Percentiles rank a stretch among this genome's conserved stretches.
Evolutionary conservation across 1,284 basidiomycete species (phyloP).

Genomic region (Waitea zeae): DNA sequence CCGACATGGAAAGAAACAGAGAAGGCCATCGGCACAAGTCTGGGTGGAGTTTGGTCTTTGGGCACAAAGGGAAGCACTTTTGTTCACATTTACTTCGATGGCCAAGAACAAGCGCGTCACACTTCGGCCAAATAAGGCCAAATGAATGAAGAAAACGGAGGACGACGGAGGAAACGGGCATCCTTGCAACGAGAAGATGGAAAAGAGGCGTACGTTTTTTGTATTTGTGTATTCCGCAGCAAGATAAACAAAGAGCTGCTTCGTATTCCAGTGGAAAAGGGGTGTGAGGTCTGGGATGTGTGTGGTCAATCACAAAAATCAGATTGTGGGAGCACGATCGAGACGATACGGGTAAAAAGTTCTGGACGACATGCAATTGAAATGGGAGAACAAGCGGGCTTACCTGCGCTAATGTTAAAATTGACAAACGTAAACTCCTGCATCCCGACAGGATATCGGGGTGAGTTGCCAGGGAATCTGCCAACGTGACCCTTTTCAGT

Average conservation of each 20-base stretch:
- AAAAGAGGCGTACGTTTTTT: slow-evolving; percentile 30
- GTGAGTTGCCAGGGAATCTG: slow-evolving; percentile 36
- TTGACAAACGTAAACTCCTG: slow-evolving; percentile 63
- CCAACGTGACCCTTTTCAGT: no score
- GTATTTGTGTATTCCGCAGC: slow-evolving; percentile 62
- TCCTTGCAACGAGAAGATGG: no score
- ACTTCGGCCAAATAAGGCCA: no score
- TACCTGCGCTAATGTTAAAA: slow-evolving; percentile 66
- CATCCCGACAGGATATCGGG: slow-evolving; percentile 34
- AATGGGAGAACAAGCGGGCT: slow-evolving; percentile 8
- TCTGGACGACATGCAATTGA: no score
- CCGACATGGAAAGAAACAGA: no score
- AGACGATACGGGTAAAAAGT: no score
- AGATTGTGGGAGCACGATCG: slow-evolving; percentile 5
- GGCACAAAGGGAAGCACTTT: no score
- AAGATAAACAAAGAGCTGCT: slow-evolving; percentile 78
- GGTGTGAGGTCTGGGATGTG: slow-evolving; percentile 45
- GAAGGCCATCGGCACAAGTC: no score
- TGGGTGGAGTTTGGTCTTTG: no score
- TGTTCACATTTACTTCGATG: no score
- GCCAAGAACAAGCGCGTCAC: no score
- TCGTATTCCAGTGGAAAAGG: slow-evolving; percentile 89
- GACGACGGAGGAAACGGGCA: not conserved
- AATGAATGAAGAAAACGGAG: not conserved
- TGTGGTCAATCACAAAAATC: no score